Base-by-base conservation (phyloP, 2,329 filamentous ascomycete genomes). In the Nemania abortiva region DNA sequence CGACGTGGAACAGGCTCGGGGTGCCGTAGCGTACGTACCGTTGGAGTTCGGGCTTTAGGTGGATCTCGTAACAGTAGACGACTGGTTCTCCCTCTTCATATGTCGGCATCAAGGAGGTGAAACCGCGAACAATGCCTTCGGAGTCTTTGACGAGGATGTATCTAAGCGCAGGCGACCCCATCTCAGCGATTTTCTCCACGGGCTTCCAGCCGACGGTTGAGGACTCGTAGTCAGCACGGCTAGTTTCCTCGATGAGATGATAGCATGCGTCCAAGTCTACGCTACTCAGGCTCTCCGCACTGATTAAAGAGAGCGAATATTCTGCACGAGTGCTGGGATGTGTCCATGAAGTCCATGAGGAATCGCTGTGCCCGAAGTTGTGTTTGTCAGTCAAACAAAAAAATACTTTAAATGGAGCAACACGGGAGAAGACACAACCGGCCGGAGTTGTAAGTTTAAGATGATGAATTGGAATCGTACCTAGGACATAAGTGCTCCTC, bases 41-140 rank as follows among this genome's bases (percentile, higher is more conserved):
- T 72, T 88, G 86, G 4, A 92, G 77, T 1, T 82, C 79, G 1
- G 84, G 80, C 45, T 83, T 79, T 2, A 95, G 84, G 76, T 95
- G 92, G 42, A 95, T 88, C 80, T 95, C 92, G 77, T 94, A 95
- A 78, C 92, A 90, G 79, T 94, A 95, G 22, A 94, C 77, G 1
- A 94, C 91, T 0, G 89, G 84, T 67, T 88, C 81, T 1, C 85
- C 85, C 70, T 90, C 88, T 76, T 93, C 91, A 74, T 87, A 87
- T 1, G 89, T 91, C n/a, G 91, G 86, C 90, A 92, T 90, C 75
- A 92, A 82, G n/a, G 89, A 92, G 1, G 86, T 84, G 74, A 92
- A 91, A 4, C 84, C 89, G 20, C 80, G 77, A 9, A 90, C 37
- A 10, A 34, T 18, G n/a, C 60, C 72, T 42, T 71, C 65, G 0